Evolutionary conservation across 352 stramenopile species (phyloP), one percentile per base, ranked within the genome.

Genomic region (Pythium volutum): DNA sequence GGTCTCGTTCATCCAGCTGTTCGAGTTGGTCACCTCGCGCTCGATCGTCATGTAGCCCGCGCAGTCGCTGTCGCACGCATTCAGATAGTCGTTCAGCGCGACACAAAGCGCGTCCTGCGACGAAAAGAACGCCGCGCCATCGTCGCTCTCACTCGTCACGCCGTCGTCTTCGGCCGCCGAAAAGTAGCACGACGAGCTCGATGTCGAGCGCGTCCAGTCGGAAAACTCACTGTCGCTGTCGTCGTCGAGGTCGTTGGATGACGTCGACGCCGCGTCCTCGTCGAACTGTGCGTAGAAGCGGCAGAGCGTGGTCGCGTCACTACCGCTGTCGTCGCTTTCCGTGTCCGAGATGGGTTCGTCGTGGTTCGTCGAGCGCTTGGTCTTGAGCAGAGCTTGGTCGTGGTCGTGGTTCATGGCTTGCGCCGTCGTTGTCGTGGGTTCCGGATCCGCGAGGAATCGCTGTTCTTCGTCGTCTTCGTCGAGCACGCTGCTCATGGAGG

Each of bases 1-100:
- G 16, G 47, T 51, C 43, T 73, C 69, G 54, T 74, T 74, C 67
- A 75, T 75, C 68, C 68, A 75, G 39, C 55, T 62, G 59, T 67
- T 75, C 20, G 68, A 75, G 51, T 64, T 66, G 25, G 68, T 71
- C 10, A 75, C 68, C 22, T 64, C 62, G 20, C 63, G 53, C 46
- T 68, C 52, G 43, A 75, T 75, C 43, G 62, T 20, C 52, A 62
- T 56, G 57, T 58, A 65, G 47, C 14, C 29, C 15, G 67, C 49
- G 51, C 62, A 69, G 55, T 74, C 63, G 42, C 46, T n/a, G 31
- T 36, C 58, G 52, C 62, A 68, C 26, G 55, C 42, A 31, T 52
- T 67, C 41, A 74, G 57, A 56, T 69, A 69, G 38, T 74, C 67
- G 23, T 23, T 55, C 22, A 74, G 27, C 9, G 33, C 29, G 31